Conservation (phyloP, 163 green algal species). For the Chlamydomonas reinhardtii region DNA sequence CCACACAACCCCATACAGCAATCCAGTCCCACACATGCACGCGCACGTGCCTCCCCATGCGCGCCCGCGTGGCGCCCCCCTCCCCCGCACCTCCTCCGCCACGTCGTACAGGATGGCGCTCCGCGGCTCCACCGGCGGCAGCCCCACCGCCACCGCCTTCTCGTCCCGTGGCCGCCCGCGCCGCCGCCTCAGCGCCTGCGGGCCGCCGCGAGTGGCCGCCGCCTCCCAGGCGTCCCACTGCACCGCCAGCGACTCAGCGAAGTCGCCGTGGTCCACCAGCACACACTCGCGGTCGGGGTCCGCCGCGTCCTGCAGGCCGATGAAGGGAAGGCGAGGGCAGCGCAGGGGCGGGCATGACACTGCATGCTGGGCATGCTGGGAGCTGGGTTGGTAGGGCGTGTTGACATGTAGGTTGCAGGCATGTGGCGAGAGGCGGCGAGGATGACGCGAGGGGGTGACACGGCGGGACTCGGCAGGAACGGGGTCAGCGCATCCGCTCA, state of each 20-base stretch:
- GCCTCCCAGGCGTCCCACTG: constrained; percentile 36
- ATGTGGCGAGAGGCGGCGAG: no score
- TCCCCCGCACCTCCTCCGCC: constrained; percentile 22
- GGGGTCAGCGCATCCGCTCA: background rate
- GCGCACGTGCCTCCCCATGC: no score
- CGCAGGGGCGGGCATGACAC: no score
- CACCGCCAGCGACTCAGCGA: constrained; percentile 8
- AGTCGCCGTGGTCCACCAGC: background rate
- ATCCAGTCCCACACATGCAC: no score
- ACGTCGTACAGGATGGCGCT: constrained; percentile 35
- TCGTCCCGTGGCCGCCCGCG: constrained; percentile 34
- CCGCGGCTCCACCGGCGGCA: constrained; percentile 34
- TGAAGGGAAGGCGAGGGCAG: no score
- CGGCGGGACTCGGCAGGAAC: no score
- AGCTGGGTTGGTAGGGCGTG: no score
- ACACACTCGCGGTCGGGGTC: background rate
- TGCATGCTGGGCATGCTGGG: no score
- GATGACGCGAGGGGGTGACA: no score
- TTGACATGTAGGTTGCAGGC: no score
- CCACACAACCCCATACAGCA: no score
- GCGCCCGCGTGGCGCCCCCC: background rate
- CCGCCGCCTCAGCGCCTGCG: constrained; percentile 1
- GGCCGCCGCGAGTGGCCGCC: background rate
- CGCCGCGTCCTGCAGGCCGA: no score
- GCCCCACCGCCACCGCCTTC: constrained; percentile 28